phyloP scores from a whole-genome alignment of 2,329 filamentous ascomycete species.

The Fusarium dlaminii region DNA sequence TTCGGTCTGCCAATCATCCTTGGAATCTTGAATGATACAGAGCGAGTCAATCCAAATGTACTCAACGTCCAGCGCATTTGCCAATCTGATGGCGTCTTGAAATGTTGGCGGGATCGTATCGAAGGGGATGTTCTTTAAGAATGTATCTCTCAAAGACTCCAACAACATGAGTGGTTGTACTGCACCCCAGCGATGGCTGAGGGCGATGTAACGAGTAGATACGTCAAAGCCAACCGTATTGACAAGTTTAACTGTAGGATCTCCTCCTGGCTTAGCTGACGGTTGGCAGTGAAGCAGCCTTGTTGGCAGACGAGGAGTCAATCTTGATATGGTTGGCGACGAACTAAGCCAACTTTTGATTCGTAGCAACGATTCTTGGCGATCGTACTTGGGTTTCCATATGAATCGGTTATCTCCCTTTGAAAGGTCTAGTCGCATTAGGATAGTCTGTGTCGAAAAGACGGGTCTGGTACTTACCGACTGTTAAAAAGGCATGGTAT shows the following conservation, averaged over 20 bases:
- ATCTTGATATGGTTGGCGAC: not conserved
- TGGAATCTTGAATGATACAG: conserved; percentile 33
- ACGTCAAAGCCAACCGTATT: not conserved
- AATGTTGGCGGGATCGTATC: conserved; percentile 22
- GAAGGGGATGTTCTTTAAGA: conserved; percentile 11
- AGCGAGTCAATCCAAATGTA: conserved; percentile 35
- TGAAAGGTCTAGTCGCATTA: not conserved
- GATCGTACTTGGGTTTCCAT: conserved; percentile 20
- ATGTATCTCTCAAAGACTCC: not conserved
- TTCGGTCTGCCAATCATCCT: conserved; percentile 30
- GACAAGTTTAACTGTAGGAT: conserved; percentile 4
- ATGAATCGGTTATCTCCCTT: not conserved
- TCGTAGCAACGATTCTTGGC: conserved; percentile 14
- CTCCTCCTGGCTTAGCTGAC: not conserved
- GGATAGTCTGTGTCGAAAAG: not conserved
- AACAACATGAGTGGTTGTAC: conserved; percentile 22
- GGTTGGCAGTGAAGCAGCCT: conserved; percentile 16
- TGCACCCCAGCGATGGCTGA: conserved; percentile 31
- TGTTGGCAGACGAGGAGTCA: conserved; percentile 16
- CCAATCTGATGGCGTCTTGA: conserved; percentile 22
- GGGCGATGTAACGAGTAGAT: conserved; percentile 20
- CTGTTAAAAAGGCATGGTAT: conserved; percentile 3
- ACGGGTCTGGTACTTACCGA: not conserved
- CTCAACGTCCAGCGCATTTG: conserved; percentile 6
- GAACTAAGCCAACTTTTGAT: conserved; percentile 19